Evolutionary conservation across 2,329 filamentous ascomycete genomes (phyloP), one percentile per base, ranked within the genome.

Genomic region (Cercospora sojina): DNA sequence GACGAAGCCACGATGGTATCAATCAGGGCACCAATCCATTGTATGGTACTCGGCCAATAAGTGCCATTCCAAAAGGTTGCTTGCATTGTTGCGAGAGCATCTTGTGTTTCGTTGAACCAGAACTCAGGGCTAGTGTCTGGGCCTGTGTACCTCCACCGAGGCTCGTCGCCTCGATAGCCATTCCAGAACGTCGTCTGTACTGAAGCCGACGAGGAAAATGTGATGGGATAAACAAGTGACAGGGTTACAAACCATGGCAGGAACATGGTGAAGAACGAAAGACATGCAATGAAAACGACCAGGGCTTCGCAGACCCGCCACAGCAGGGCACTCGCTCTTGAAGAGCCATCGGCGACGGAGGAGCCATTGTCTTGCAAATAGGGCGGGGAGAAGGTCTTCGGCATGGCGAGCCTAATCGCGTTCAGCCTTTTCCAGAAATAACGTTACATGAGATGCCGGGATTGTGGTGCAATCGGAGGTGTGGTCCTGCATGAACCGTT

Each of bases 11-110:
- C 58, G 32, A 76, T 67, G 5, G 74, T 76, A 47, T 73, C 68
- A 5, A 75, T 62, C 49, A 76, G 61, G 16, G 75, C 75, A 9
- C 71, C 71, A 1, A 72, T 71, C 75, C 75, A 77, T 64, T 77
- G 73, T 20, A 67, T 41, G 1, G 65, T 67, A 25, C 29, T 56
- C n/a, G 65, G 65, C 38, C 73, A 77, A 59, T 74, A 73, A 5
- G 73, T 71, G 7, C 74, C 75, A 56, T 76, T 74, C 72, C 72
- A 77, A 63, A 70, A 77, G 0, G 67, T 72, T 16, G 60, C 51
- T 59, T 77, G 75, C 73, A 77, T 71, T 1, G 69, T 71, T 41
- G 66, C 65, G 29, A 77, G 43, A 8, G 71, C 70, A 25, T 68
- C 65, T 77, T 65, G 59, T 7, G 73, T 72, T 56, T 75, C 67